These are phyloP conservation scores for Talaromyces sp. DNA, from an alignment of 2,329 filamentous ascomycete species.

Conservation along the genomic window DNA sequence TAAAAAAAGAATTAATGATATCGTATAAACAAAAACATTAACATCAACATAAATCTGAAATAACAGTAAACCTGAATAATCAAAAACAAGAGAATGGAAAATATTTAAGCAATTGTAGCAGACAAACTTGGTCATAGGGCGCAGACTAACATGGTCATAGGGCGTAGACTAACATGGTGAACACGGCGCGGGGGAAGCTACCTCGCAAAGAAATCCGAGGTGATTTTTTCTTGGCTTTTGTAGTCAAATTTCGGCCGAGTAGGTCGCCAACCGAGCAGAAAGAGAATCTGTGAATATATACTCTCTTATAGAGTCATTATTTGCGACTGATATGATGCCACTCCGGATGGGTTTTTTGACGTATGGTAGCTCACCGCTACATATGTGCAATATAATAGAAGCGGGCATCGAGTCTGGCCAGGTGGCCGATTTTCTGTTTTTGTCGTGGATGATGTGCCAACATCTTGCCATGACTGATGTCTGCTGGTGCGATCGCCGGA, in stretches of 20 bases:
- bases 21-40: too few relatives aligned
- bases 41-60: not conserved
- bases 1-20: too few relatives aligned
- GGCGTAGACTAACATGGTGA: not conserved
- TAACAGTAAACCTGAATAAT: not conserved
- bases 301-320: not conserved
- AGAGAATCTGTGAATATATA: not conserved
- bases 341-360: not conserved
- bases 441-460: not conserved
- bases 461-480: not conserved
- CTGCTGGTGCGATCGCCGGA: not conserved
- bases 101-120: too few relatives aligned
- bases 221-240: not conserved
- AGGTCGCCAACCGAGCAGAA: not conserved
- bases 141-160: too few relatives aligned
- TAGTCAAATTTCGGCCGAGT: not conserved
- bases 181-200: not conserved
- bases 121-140: too few relatives aligned
- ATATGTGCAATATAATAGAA: not conserved
- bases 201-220: slow-evolving; percentile 13
- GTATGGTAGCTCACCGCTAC: not conserved
- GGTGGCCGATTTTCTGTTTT: not conserved
- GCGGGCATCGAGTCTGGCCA: not conserved
- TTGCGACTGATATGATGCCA: not conserved
- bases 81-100: not conserved